Conservation (phyloP, 1,284 basidiomycete species). For the Heterobasidion occidentale region DNA sequence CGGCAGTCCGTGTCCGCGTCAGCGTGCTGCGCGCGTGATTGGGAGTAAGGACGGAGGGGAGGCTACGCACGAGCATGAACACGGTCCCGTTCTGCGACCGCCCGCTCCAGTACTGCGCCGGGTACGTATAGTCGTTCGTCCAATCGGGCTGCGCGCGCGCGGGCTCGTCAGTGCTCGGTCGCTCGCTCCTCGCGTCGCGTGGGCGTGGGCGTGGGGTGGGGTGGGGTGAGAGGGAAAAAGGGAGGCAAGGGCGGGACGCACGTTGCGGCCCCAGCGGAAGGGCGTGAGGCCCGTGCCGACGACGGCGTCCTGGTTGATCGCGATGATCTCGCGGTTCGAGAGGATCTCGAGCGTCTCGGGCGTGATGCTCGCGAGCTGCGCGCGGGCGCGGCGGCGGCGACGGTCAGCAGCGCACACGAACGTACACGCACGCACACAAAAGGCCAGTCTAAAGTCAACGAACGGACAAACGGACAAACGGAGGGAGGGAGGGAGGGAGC, state of each 20-base stretch:
- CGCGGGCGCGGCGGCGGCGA: not conserved
- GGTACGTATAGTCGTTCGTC: slow-evolving; percentile 35
- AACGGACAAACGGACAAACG: no score
- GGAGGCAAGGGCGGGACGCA: slow-evolving; percentile 39
- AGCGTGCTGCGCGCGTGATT: not conserved
- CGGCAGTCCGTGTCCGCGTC: no score
- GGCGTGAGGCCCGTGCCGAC: slow-evolving; percentile 53
- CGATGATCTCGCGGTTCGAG: slow-evolving; percentile 56
- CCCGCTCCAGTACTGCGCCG: slow-evolving; percentile 48
- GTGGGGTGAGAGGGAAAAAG: no score
- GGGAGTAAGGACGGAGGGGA: no score
- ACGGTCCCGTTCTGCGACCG: slow-evolving; percentile 39
- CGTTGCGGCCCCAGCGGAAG: slow-evolving; percentile 60
- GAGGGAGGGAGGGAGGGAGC: not conserved
- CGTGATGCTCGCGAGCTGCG: slow-evolving; percentile 41
- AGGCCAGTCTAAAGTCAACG: no score
- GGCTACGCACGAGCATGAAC: slow-evolving; percentile 33
- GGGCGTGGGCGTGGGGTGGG: no score
- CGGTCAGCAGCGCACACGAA: not conserved
- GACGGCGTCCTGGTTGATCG: slow-evolving; percentile 61
- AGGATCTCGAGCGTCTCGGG: slow-evolving; percentile 44
- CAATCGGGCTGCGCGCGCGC: slow-evolving; percentile 46
- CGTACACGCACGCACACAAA: not conserved
- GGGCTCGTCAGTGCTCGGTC: not conserved
- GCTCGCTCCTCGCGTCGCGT: no score